Base-by-base conservation (phyloP, 371 early-diverging fungal genomes). In the Rhizomucor miehei region DNA sequence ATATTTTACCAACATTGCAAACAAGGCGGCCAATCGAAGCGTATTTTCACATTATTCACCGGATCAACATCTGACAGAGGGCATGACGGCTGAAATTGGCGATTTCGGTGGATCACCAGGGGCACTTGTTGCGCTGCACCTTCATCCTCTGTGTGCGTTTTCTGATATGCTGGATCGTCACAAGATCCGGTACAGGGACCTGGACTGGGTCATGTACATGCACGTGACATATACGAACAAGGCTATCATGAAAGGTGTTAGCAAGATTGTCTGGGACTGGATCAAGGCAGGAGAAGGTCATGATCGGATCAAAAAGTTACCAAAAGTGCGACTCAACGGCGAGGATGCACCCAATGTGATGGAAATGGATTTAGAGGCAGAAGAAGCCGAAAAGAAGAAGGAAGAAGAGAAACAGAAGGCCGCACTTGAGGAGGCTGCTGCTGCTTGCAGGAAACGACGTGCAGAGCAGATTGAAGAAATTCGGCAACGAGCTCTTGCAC, bases 161-260 rank as follows among this genome's bases (percentile, higher is more conserved):
- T 62, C 81, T 8, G 75, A 77, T 29, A 66, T 65, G 62, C 60
- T 75, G 44, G 80, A 78, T 39, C 60, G 67, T 23, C 67, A 69
- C 38, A 64, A 65, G 55, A 58, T 74, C 0, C 66, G 75, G 6
- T 62, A 57, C 37, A 60, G 63, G 0, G 77, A 79, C 25, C 51
- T 89, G 20, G 92, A 91, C 19, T 94, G 91, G 92, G 85, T 92
- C 17, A 65, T 92, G 19, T 94, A 90, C 51, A 84, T 81, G 46
- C 77, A 84, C 24, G 74, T 87, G 2, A 75, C 84, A 6, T 88
- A 81, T 48, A 86, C 88, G 9, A 82, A 70, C 52, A 77, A 75
- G 37, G 86, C 86, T 0, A 72, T 84, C 13, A 83, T 89, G 83
- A 82, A 85, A 20, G 77, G 80, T 25, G 87, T 82, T 11, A 81